Base-by-base conservation (phyloP, 345 rosid genomes). In the Eutrema japonicum region DNA sequence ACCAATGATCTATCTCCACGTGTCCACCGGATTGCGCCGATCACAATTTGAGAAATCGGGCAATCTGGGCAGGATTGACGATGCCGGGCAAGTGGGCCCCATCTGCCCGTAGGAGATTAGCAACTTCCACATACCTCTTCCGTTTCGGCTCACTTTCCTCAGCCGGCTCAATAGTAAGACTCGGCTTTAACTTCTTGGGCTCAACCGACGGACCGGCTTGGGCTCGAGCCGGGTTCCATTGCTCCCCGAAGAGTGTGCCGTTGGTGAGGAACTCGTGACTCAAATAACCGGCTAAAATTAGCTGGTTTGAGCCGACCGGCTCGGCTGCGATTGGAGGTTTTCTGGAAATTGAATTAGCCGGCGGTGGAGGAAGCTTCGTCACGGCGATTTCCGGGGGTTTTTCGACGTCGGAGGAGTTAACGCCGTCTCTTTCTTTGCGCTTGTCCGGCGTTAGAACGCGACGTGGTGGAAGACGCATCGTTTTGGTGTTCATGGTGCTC, bases 391-490 rank as follows among this genome's bases (percentile, higher is more conserved):
- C 73, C 75, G 76, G 45, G 13, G 32, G 48, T 41, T 71, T 76
- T 11, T 75, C 50, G 2, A 59, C 6, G 10, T 73, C 77, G 66
- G 71, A 29, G 22, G 84, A 64, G 51, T 18, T 18, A 14, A 33
- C 65, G 75, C 77, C 59, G 82, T 83, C 82, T 70, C 76, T 71
- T 14, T 85, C 79, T 22, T 87, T 90, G 60, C 86, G 87, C 18
- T 91, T 87, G 70, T 77, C 84, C 50, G 89, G 72, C 78, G 91
- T 85, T 76, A 83, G 54, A 64, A 83, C 83, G 43, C 95, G 96
- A 55, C 93, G 89, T 63, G 97, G 86, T 41, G 91, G 92, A 14
- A 87, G 85, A 72, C 98, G 96, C 98, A 93, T 93, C 85, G 89
- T 83, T 82, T 85, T 82, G 88, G 91, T 85, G 71, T 80, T 85